A percentile compares a stretch with the other conserved stretches of the same genome.
phyloP scores from a whole-genome alignment of 805 yeast species.

The Kazachstania bromeliacearum region DNA sequence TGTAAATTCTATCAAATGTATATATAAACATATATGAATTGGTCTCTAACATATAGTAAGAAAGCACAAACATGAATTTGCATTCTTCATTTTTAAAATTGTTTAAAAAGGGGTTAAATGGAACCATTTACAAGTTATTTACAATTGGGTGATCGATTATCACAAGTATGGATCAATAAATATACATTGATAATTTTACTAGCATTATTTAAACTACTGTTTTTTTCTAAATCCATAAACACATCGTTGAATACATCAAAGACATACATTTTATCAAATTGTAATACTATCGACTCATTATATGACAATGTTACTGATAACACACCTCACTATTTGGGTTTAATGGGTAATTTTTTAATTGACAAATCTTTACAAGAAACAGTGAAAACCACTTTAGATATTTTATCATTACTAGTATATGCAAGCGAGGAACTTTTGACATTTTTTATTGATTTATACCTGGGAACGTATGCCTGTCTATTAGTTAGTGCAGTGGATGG shows the following conservation, averaged over 20 bases:
- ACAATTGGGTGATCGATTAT: slow-evolving; percentile 41
- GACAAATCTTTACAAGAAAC: slow-evolving; percentile 39
- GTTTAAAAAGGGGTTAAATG: too few species aligned
- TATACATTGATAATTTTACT: slow-evolving; percentile 49
- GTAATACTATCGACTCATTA: slow-evolving; percentile 38
- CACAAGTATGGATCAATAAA: slow-evolving; percentile 61
- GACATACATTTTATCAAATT: slow-evolving; percentile 33
- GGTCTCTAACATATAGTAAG: too few species aligned
- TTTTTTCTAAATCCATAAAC: slow-evolving; percentile 44
- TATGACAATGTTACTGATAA: slow-evolving; percentile 30
- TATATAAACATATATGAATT: too few species aligned
- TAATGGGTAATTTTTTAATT: slow-evolving; percentile 44
- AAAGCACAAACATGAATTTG: too few species aligned
- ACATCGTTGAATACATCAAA: slow-evolving; percentile 35
- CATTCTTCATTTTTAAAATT: too few species aligned
- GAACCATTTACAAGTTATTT: slow-evolving; percentile 29
- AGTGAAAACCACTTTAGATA: slow-evolving; percentile 36
- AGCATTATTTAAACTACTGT: slow-evolving; percentile 47
- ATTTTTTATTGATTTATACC: slow-evolving; percentile 59
- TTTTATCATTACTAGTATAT: slow-evolving; percentile 40
- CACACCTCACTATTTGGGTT: slow-evolving; percentile 49
- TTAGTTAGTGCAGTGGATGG: slow-evolving; percentile 66
- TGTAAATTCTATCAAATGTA: too few species aligned
- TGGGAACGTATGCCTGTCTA: slow-evolving; percentile 85
- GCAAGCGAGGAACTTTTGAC: slow-evolving; percentile 50